A percentile compares a stretch with the other conserved stretches of the same genome.
These are phyloP conservation scores for Tolypocladium ovalisporum DNA, from an alignment of 2,329 filamentous ascomycete genomes.

Conservation along the genomic window DNA sequence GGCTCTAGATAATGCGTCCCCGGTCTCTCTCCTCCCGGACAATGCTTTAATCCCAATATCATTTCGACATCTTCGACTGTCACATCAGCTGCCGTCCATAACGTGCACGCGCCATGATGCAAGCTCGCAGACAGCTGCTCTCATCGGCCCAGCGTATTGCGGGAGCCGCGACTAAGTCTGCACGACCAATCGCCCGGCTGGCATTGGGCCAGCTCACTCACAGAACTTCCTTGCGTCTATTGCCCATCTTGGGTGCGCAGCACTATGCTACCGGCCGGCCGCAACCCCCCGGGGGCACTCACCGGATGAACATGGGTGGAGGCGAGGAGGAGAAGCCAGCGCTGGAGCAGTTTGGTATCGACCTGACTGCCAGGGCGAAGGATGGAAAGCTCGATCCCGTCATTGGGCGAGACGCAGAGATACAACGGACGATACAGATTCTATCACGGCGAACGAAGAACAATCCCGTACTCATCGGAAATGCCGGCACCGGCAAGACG, in stretches of 20 bases:
- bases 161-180: conserved; percentile 17
- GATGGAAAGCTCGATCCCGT: conserved; percentile 91
- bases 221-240: conserved; percentile 13
- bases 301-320: conserved; percentile 86
- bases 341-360: conserved; percentile 81
- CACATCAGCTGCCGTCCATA: background rate
- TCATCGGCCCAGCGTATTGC: conserved; percentile 25
- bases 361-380: conserved; percentile 74
- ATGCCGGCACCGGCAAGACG: conserved; percentile 86
- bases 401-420: conserved; percentile 84
- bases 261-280: conserved; percentile 62
- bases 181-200: conserved; percentile 16
- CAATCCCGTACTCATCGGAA: conserved; percentile 88
- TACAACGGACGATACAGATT: conserved; percentile 89
- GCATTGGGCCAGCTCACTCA: conserved; percentile 11
- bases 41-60: background rate
- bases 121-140: conserved; percentile 28
- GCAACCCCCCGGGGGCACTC: conserved; percentile 82
- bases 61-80: background rate
- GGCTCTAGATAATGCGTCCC: background rate
- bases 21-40: background rate
- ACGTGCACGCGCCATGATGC: conserved; percentile 20
- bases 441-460: conserved; percentile 90
- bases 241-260: conserved; percentile 32
- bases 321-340: conserved; percentile 70